Evolutionary conservation across 176 grass and related monocot genomes (phyloP).

Genomic region (Oryza meridionalis): DNA sequence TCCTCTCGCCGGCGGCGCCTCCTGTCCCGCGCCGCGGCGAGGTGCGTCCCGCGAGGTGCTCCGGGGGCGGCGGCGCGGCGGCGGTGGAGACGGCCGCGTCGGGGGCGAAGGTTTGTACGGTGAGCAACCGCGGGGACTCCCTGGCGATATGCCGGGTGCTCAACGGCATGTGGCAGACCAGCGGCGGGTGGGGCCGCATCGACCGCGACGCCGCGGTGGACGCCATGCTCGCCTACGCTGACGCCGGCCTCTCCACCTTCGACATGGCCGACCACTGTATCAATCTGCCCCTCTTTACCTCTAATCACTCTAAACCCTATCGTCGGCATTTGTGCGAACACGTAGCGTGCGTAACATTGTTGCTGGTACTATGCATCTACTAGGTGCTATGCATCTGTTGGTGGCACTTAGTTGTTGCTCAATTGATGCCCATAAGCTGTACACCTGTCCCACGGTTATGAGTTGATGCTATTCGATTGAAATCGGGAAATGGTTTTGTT

Average conservation of each 20-base stretch:
- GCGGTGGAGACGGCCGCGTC: slow-evolving; percentile 32
- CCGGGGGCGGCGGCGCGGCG: slow-evolving; percentile 13
- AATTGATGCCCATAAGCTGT: neutral
- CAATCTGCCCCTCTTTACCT: neutral
- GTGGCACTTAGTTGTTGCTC: neutral
- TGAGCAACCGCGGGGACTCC: slow-evolving; percentile 60
- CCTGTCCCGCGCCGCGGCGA: neutral
- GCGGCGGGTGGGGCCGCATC: slow-evolving; percentile 85
- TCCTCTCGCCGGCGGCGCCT: slow-evolving; percentile 30
- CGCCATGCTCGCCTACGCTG: slow-evolving; percentile 81
- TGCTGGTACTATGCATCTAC: neutral
- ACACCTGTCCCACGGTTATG: neutral
- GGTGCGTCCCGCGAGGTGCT: slow-evolving; percentile 13
- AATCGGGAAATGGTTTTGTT: neutral
- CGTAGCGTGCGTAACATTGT: neutral
- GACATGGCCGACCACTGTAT: slow-evolving; percentile 97
- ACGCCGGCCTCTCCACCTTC: slow-evolving; percentile 85
- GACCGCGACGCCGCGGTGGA: slow-evolving; percentile 82
- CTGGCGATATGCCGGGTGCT: slow-evolving; percentile 90
- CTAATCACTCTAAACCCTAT: neutral
- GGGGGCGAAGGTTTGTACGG: slow-evolving; percentile 37
- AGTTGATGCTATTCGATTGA: neutral
- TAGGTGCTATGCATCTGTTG: neutral
- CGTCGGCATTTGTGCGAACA: slow-evolving; percentile 20
- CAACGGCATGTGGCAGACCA: slow-evolving; percentile 98